These are phyloP conservation scores for Acacia acuminata DNA, from an alignment of 306 rosid genomes.

Conservation along the genomic window DNA sequence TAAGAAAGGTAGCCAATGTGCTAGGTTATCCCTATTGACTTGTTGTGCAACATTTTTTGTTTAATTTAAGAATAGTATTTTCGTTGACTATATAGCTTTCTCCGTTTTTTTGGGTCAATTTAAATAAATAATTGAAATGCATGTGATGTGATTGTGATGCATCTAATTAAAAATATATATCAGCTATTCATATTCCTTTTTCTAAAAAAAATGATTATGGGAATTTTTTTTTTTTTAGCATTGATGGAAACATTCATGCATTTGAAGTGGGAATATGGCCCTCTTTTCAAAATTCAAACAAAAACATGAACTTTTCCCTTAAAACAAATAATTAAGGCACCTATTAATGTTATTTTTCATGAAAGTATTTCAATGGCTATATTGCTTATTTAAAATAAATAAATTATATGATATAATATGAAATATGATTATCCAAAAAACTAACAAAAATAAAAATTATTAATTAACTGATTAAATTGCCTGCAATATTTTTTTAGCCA, in stretches of 20 bases:
- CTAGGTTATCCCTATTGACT: neutral
- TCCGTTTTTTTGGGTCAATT: neutral
- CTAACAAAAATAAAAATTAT: too few relatives aligned
- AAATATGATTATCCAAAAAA: too few relatives aligned
- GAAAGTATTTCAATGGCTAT: too few relatives aligned
- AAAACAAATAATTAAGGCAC: too few relatives aligned
- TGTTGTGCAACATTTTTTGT: neutral
- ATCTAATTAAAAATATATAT: neutral
- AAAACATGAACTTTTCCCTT: too few relatives aligned
- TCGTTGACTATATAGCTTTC: neutral
- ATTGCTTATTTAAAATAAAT: too few relatives aligned
- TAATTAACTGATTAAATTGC: too few relatives aligned
- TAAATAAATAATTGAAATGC: neutral
- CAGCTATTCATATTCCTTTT: neutral
- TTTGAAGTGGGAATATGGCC: neutral
- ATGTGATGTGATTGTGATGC: neutral
- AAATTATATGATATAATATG: too few relatives aligned
- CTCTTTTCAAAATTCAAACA: neutral
- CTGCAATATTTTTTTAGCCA: too few relatives aligned
- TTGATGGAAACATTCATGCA: neutral
- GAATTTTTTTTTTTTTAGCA: neutral
- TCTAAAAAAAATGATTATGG: neutral
- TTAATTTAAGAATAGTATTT: neutral
- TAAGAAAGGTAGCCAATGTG: neutral
- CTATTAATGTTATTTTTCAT: too few relatives aligned